Conservation (phyloP, 495 filamentous ascomycete genomes). For the Penicillium taxi region DNA sequence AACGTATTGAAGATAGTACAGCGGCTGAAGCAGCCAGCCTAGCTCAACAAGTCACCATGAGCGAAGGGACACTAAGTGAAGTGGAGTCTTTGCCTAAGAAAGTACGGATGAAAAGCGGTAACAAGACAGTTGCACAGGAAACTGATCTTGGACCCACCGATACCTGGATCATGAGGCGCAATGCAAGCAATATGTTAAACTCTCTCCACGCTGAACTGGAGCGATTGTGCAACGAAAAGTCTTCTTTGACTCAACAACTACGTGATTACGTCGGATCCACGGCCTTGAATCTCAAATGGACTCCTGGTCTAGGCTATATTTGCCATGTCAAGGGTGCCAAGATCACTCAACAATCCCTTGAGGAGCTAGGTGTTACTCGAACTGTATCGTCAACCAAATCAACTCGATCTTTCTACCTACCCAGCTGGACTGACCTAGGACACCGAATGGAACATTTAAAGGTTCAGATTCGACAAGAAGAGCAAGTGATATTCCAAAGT, state of each 20-base stretch:
- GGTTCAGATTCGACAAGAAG: conserved; percentile 69
- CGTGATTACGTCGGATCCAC: conserved; percentile 39
- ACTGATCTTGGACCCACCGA: conserved; percentile 39
- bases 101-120: conserved; percentile 28
- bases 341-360: conserved; percentile 45
- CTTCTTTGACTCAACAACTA: conserved; percentile 50
- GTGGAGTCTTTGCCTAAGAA: conserved; percentile 38
- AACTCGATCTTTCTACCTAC: conserved; percentile 75
- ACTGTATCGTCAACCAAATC: conserved; percentile 70
- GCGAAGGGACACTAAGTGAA: conserved; percentile 48
- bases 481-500: conserved; percentile 61
- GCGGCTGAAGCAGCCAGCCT: conserved; percentile 58
- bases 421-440: conserved; percentile 77
- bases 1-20: conserved; percentile 64
- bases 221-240: conserved; percentile 49
- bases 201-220: conserved; percentile 59
- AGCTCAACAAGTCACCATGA: conserved; percentile 56
- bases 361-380: conserved; percentile 43
- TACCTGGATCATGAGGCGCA: conserved; percentile 76
- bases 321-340: conserved; percentile 80
- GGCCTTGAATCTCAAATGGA: conserved; percentile 71
- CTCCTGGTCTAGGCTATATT: conserved; percentile 74
- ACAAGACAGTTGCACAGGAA: conserved; percentile 20
- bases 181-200: conserved; percentile 58
- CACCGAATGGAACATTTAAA: conserved; percentile 62